Percentiles rank a stretch among this genome's conserved stretches.
Conservation (phyloP, 345 rosid species). For the Citrus australasica region DNA sequence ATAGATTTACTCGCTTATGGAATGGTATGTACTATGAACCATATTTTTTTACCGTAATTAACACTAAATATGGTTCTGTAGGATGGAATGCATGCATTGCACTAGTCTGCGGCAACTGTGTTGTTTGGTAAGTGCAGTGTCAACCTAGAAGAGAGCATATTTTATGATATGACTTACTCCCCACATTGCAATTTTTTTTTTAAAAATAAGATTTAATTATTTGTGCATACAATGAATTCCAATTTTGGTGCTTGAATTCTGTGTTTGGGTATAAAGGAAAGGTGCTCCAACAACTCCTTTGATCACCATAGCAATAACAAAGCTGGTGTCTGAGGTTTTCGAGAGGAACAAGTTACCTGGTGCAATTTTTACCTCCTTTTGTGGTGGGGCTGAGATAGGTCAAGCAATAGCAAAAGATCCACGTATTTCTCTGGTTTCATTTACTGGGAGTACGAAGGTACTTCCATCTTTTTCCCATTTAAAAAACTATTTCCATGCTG, state of each 20-base stretch:
- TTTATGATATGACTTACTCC: background rate
- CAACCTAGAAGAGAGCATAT: background rate
- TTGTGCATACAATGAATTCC: background rate
- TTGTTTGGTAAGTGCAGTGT: constrained; percentile 71
- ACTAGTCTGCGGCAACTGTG: constrained; percentile 93
- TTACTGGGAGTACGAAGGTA: constrained; percentile 96
- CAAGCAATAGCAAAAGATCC: constrained; percentile 85
- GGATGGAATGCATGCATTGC: constrained; percentile 99
- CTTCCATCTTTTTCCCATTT: background rate
- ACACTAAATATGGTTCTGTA: constrained; percentile 22
- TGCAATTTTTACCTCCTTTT: constrained; percentile 89
- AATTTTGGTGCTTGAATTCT: constrained; percentile 7
- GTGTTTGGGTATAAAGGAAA: constrained; percentile 53
- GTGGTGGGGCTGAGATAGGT: constrained; percentile 95
- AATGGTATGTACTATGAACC: background rate
- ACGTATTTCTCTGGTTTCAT: constrained; percentile 81
- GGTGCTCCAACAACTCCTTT: constrained; percentile 97
- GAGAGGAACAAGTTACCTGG: constrained; percentile 88
- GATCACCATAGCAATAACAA: constrained; percentile 91
- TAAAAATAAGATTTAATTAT: background rate
- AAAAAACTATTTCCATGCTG: background rate
- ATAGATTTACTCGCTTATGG: background rate
- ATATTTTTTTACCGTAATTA: constrained; percentile 1
- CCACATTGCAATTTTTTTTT: background rate
- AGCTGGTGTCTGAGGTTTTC: constrained; percentile 72